Evolutionary conservation across 306 rosid genomes (phyloP), one percentile per base, ranked within the genome.

Genomic region (Calophaca sinica): DNA sequence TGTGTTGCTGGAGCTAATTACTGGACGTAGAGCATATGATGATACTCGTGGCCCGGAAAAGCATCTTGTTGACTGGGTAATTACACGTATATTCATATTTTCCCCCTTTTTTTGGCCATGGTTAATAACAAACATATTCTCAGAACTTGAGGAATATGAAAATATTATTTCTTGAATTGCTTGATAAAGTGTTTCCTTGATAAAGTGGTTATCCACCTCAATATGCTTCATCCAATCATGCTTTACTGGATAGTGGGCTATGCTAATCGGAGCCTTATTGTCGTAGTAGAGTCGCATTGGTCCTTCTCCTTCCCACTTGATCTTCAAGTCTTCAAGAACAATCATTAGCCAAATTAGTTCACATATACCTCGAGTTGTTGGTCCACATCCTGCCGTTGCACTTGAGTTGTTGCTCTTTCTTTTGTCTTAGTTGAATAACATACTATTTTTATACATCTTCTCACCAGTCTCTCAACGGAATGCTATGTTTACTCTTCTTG

Each of bases 1-100:
- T 28, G 84, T 92, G 76, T 73, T 92, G 66, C 74, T 90, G 67
- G 93, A 92, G 80, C 68, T 92, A 39, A 68, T 92, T 50, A 85
- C 90, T 0, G 94, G 96, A 62, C 86, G 88, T 28, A 81, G 42
- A 76, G 97, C 91, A 1, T 61, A 87, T 1, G 93, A 87, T 68
- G 73, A 52, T 7, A 41, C 7, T 12, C 67, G 55, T 26, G 90
- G 55, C 59, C 76, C 33, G 50, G 87, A 80, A 2, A 78, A 76
- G 60, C 77, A 78, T 52, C 88, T 87, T 9, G 84, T 80, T 69
- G 84, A 82, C 26, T 89, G 90, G 91, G 91, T 87, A 85, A 83
- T 20, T 51, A 42, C 73, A 62, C 46, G 2, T 14, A 13, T 13
- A 1, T n/a, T 72, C 44, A 8, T 32, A n/a, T 10, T 15, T 44